Base-by-base conservation (phyloP, 805 yeast species). In the Soucietia sequanensis region DNA sequence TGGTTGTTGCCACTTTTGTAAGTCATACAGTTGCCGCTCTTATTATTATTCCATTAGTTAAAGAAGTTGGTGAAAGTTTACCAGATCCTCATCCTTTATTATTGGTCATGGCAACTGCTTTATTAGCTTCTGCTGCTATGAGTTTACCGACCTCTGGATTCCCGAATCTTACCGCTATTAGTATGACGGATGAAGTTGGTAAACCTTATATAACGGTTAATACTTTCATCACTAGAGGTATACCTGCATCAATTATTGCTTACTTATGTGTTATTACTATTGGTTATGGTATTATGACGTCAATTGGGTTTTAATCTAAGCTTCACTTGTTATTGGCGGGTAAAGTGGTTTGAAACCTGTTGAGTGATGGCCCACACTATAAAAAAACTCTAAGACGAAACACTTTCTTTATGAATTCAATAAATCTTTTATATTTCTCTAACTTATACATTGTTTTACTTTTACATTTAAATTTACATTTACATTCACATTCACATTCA, bases 21-120 rank as follows among this genome's bases (percentile, higher is more conserved):
- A 85, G 95, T 11, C 99, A 91, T 57, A 93, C 98, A 0, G 99
- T 91, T 21, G 97, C 98, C 1, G 98, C 98, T 0, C 72, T 93
- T 58, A 93, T 93, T 39, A 78, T 91, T 34, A 79, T 91, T 28
- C 99, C 99, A 7, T 68, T 93, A 41, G 90, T 93, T 51, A 80
- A 85, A 13, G 93, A 90, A 52, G 82, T 93, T 37, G 99, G 98
- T n/a, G 69, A 78, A 26, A 68, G 77, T 26, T 58, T 85, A 57
- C 71, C 79, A 2, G 79, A 78, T 20, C 93, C 95, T 12, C 97
- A 87, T 60, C 95, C 98, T 23, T 74, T 89, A 43, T 54, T 91
- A 30, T 66, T 93, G 47, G 83, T 93, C 30, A 75, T 78, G 80
- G 67, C 70, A 9, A 69, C 76, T 35, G 81, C 80, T 2, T 58